A percentile compares a stretch with the other conserved stretches of the same genome.
These are phyloP conservation scores for Zasmidium cellare DNA, from an alignment of 2,329 filamentous ascomycete genomes.

Conservation along the genomic window DNA sequence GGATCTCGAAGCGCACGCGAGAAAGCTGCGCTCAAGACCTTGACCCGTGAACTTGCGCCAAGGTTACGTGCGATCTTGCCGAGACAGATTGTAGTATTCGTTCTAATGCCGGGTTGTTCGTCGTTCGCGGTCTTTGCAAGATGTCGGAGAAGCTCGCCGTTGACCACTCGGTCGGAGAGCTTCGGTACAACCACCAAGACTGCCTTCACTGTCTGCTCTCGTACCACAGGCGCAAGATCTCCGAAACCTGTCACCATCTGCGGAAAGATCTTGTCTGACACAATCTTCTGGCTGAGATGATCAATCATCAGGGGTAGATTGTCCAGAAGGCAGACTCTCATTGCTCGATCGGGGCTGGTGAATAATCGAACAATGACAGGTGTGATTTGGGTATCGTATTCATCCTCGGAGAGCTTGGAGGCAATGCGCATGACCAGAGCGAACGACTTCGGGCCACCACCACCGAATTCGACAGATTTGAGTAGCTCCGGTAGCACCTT, in stretches of 20 bases:
- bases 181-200: slow-evolving; percentile 85
- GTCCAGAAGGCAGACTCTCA: slow-evolving; percentile 87
- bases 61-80: slow-evolving; percentile 94
- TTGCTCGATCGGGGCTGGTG: slow-evolving; percentile 84
- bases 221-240: slow-evolving; percentile 83
- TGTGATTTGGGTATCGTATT: slow-evolving; percentile 81
- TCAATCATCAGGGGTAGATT: slow-evolving; percentile 90
- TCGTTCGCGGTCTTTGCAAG: slow-evolving; percentile 96
- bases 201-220: slow-evolving; percentile 95
- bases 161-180: slow-evolving; percentile 87
- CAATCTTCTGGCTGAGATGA: slow-evolving; percentile 78
- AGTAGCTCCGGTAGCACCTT: slow-evolving; percentile 92
- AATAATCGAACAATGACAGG: slow-evolving; percentile 88
- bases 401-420: slow-evolving; percentile 80
- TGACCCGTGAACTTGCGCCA: slow-evolving; percentile 71
- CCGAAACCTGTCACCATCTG: slow-evolving; percentile 96
- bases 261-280: slow-evolving; percentile 96
- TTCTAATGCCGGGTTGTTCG: slow-evolving; percentile 93
- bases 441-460: slow-evolving; percentile 89
- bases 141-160: slow-evolving; percentile 86
- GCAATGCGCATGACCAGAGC: slow-evolving; percentile 87
- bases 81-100: slow-evolving; percentile 95
- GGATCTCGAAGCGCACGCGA: slow-evolving; percentile 85
- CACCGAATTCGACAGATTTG: slow-evolving; percentile 99
- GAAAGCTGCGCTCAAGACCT: slow-evolving; percentile 92